These are phyloP conservation scores for Acacia melanoxylon DNA, from an alignment of 306 rosid genomes.

Conservation along the genomic window DNA sequence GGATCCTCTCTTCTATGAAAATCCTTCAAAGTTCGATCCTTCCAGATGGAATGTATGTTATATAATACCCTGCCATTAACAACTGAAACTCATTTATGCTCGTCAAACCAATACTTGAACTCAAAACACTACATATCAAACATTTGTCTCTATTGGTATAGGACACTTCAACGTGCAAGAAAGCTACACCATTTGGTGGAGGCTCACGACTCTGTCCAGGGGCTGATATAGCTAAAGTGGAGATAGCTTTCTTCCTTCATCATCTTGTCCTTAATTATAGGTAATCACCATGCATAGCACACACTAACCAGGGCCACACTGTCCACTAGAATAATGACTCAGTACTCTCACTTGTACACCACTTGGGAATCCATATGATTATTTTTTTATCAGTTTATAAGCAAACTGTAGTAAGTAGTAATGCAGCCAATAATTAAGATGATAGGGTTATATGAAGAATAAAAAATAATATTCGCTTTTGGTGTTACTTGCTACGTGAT, in stretches of 20 bases:
- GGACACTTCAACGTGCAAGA: slow-evolving; percentile 42
- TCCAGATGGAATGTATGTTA: slow-evolving; percentile 71
- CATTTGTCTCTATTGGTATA: neutral
- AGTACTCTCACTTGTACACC: neutral
- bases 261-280: slow-evolving; percentile 84
- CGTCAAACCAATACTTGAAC: too few relatives aligned
- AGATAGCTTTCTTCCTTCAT: slow-evolving; percentile 72
- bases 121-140: neutral
- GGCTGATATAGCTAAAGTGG: slow-evolving; percentile 76
- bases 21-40: slow-evolving; percentile 68
- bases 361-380: slow-evolving; percentile 28
- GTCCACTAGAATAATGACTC: neutral
- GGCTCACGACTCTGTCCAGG: slow-evolving; percentile 89
- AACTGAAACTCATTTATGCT: too few relatives aligned
- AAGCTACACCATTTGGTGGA: slow-evolving; percentile 74
- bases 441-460: neutral
- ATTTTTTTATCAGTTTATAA: neutral
- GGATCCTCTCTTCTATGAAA: slow-evolving; percentile 55
- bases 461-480: neutral
- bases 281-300: slow-evolving; percentile 32
- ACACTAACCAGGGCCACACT: neutral
- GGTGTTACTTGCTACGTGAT: neutral
- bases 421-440: neutral
- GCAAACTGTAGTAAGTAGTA: too few relatives aligned
- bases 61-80: neutral